A percentile compares a stretch with the other conserved stretches of the same genome.
Evolutionary conservation across 192 early-diverging fungal species (phyloP).

Genomic region (Endogone sp.): DNA sequence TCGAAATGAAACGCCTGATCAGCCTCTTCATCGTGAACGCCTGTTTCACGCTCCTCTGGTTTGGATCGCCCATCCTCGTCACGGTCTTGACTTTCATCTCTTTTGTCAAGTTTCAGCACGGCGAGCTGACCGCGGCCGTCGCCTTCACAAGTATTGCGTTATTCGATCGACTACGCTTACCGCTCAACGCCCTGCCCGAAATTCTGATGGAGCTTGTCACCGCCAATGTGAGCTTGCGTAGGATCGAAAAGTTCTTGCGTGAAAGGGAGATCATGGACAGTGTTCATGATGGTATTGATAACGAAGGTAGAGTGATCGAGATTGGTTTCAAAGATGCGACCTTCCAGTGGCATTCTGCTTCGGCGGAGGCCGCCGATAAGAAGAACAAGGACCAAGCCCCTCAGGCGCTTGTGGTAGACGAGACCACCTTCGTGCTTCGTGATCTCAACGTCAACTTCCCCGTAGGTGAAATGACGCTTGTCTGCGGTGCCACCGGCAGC

Average conservation of each 20-base stretch:
- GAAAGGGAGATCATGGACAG: conserved; percentile 37
- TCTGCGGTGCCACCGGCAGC: conserved; percentile 71
- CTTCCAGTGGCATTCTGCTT: conserved; percentile 51
- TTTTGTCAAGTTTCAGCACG: conserved; percentile 34
- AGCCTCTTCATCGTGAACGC: conserved; percentile 19
- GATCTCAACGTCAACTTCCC: conserved; percentile 46
- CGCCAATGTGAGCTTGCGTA: conserved; percentile 26
- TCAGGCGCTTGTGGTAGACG: conserved; percentile 4
- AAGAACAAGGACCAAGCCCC: background rate
- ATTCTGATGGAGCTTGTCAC: background rate
- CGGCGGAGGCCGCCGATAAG: conserved; percentile 23
- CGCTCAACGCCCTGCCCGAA: conserved; percentile 73
- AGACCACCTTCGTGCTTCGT: conserved; percentile 11
- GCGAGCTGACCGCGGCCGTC: conserved; percentile 57
- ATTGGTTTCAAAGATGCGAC: conserved; percentile 41
- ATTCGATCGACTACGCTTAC: conserved; percentile 86
- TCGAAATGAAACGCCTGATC: conserved; percentile 26
- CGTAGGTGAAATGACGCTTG: conserved; percentile 42
- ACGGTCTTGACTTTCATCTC: conserved; percentile 52
- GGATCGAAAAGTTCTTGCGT: conserved; percentile 39
- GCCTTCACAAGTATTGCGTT: conserved; percentile 83
- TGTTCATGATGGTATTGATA: conserved; percentile 20
- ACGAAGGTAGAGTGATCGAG: conserved; percentile 5
- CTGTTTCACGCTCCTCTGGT: conserved; percentile 22
- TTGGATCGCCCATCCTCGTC: conserved; percentile 43